Base-by-base conservation (phyloP, 1,284 basidiomycete species). In the Retiboletus flavoniger region DNA sequence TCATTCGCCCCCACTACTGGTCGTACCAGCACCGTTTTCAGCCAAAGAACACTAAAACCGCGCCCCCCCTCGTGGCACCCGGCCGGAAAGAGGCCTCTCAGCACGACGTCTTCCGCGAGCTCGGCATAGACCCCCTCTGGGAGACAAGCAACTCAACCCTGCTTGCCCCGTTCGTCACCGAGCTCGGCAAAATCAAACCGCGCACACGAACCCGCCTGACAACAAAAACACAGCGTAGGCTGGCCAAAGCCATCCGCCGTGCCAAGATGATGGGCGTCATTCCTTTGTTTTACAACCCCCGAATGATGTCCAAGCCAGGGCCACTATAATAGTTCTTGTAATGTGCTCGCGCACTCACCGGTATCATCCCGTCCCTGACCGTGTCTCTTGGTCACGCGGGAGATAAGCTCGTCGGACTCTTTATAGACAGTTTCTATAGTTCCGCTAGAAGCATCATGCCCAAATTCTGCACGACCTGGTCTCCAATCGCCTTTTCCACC, bases 401-500 rank as follows among this genome's bases (percentile, higher is more conserved):
- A 36, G 29, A 47, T 13, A 10, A n/a, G 2, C 17, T 19, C 29
- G 28, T 36, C 35, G 38, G 54, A 39, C n/a, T 21, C 34, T 28
- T 29, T 36, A 43, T 24, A 53, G 32, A 42, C 39, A 14, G 9
- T 35, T 31, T 55, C 69, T 78, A 84, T 60, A 95, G 75, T 78
- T 96, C 93, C 53, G 92, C 91, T 59, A 95, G 78, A 55, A 96
- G 78, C 84, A 95, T 95, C 63, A 93, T 94, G 26, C 91, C 93
- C 60, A 96, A 73, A 68, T 91, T 93, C 76, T 98, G 95, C 38
- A 95, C 89, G 57, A 98, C 94, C 74, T 97, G 93, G 73, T 95
- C 88, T 16, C 92, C 93, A 85, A 98, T 96, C 1, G 93, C 92
- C 73, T 89, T 91, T 75, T 97, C 95, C n/a, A 96, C 95, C 29